A percentile compares a stretch with the other conserved stretches of the same genome.
phyloP scores from a whole-genome alignment of 1,284 basidiomycete genomes.

The Ceratobasidium sp. region DNA sequence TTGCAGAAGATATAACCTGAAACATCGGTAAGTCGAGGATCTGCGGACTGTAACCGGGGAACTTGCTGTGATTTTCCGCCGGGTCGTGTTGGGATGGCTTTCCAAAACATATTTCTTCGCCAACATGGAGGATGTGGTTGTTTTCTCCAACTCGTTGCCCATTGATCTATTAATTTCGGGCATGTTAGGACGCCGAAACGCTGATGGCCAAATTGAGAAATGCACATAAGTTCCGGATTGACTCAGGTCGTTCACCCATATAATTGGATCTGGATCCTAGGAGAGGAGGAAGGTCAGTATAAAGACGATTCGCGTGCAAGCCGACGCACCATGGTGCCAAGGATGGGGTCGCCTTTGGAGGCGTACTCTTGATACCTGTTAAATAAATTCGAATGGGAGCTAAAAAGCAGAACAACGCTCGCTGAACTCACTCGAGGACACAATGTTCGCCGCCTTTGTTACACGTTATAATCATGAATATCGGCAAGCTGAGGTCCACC shows the following conservation, averaged over 20 bases:
- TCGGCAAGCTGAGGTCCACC: not conserved
- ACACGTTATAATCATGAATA: not conserved
- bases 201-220: not conserved
- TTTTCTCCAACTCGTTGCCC: conserved; percentile 37
- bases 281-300: not conserved
- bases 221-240: conserved; percentile 42
- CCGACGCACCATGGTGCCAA: conserved; percentile 29
- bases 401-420: not conserved
- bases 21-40: no score
- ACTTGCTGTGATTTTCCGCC: conserved; percentile 41
- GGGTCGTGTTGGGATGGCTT: conserved; percentile 42
- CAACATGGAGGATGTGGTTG: conserved; percentile 40
- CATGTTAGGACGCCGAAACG: not conserved
- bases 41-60: not conserved
- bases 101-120: conserved; percentile 43
- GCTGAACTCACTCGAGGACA: conserved; percentile 26
- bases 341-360: conserved; percentile 37
- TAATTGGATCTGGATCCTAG: conserved; percentile 43
- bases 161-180: conserved; percentile 35
- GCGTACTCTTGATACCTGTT: conserved; percentile 40
- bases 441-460: conserved; percentile 36
- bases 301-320: not conserved
- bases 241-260: conserved; percentile 41
- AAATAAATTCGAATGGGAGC: not conserved
- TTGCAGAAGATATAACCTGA: conserved; percentile 42